Conservation (phyloP, 2,329 filamentous ascomycete species). For the Aaosphaeria arxii region DNA sequence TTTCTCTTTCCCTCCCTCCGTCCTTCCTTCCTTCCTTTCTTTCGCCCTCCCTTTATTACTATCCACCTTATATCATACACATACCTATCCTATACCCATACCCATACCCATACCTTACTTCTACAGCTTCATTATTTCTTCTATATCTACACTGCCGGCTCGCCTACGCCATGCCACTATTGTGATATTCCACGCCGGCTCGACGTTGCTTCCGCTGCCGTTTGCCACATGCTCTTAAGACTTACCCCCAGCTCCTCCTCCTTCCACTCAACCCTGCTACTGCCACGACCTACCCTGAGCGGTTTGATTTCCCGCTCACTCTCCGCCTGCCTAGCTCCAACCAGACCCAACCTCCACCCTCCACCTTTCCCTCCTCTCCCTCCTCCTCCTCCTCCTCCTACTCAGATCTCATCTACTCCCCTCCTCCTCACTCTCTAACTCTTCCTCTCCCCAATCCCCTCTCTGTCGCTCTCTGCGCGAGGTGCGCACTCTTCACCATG, state of each 20-base stretch:
- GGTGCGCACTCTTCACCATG: slow-evolving; percentile 19
- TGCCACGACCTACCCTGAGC: too few species aligned
- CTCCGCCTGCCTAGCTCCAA: background rate
- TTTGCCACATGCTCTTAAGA: too few species aligned
- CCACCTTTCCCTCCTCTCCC: slow-evolving; percentile 15
- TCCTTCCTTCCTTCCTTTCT: slow-evolving; percentile 3
- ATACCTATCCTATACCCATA: too few species aligned
- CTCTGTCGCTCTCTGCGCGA: slow-evolving; percentile 2
- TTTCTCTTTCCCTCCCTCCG: slow-evolving; percentile 1
- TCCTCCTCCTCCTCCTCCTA: slow-evolving; percentile 1
- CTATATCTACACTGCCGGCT: too few species aligned
- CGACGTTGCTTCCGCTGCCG: too few species aligned
- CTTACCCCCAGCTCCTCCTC: too few species aligned
- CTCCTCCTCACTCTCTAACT: background rate
- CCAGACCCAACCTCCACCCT: slow-evolving; percentile 13
- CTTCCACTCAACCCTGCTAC: too few species aligned
- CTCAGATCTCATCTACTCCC: slow-evolving; percentile 2
- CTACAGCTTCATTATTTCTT: too few species aligned
- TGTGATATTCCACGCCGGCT: too few species aligned
- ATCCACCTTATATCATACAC: too few species aligned
- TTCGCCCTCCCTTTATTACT: background rate
- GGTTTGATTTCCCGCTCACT: background rate
- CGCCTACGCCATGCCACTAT: too few species aligned
- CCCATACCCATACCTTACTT: too few species aligned
- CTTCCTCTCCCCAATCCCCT: slow-evolving; percentile 2